phyloP scores from a whole-genome alignment of 129 eudicot species.

The Flaveria trinervia region DNA sequence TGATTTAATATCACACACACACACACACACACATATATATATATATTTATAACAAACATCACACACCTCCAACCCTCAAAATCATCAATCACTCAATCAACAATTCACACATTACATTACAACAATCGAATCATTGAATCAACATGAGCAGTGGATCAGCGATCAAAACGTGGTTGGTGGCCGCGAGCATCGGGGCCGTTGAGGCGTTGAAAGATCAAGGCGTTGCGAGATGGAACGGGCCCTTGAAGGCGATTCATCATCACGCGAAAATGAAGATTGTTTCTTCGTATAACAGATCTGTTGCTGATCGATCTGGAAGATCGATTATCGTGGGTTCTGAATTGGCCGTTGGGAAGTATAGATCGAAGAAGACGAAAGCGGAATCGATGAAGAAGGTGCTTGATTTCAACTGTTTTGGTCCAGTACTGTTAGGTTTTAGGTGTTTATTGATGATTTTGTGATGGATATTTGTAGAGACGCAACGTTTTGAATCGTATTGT shows the following conservation, averaged over 20 bases:
- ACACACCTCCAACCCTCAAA: not conserved
- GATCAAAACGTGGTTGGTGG: constrained; percentile 61
- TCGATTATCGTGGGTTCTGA: constrained; percentile 19
- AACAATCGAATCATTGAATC: not conserved
- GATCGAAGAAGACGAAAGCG: constrained; percentile 39
- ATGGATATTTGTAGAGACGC: not conserved
- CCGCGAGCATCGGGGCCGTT: constrained; percentile 64
- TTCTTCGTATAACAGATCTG: constrained; percentile 27
- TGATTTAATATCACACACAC: not conserved
- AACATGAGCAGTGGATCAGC: constrained; percentile 30
- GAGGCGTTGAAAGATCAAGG: constrained; percentile 77
- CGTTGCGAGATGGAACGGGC: constrained; percentile 59
- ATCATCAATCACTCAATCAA: not conserved
- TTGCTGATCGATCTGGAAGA: constrained; percentile 27
- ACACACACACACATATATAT: too few relatives aligned
- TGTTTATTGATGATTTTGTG: not conserved
- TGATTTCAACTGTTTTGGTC: constrained; percentile 66
- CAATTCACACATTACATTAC: not conserved
- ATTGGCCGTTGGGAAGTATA: constrained; percentile 3
- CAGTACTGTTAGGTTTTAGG: constrained; percentile 53
- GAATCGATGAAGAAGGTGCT: constrained; percentile 48
- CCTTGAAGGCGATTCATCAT: constrained; percentile 42
- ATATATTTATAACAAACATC: constrained; percentile 11
- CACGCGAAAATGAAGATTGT: constrained; percentile 44
- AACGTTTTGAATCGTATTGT: not conserved